phyloP scores from a whole-genome alignment of 176 grass and related monocot genomes.

The Oryza brachyantha region DNA sequence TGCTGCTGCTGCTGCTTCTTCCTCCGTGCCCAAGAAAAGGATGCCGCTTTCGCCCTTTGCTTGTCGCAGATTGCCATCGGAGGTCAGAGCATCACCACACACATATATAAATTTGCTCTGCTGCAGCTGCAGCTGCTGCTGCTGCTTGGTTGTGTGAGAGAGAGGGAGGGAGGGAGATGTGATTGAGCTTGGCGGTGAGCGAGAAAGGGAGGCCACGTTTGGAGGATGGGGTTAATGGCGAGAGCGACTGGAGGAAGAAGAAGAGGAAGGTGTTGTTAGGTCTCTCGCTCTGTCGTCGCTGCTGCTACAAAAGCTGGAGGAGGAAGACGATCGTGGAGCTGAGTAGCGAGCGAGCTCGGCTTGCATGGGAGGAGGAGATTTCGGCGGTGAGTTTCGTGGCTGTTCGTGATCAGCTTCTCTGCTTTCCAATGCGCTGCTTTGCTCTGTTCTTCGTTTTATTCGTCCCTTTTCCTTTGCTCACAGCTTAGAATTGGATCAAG shows the following conservation, averaged over 20 bases:
- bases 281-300: background rate
- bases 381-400: background rate
- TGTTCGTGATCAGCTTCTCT: background rate
- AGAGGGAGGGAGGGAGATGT: background rate
- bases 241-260: constrained; percentile 13
- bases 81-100: background rate
- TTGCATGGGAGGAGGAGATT: background rate
- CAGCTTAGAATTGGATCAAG: no score
- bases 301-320: background rate
- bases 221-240: constrained; percentile 31
- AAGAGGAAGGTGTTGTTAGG: background rate
- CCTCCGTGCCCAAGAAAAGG: constrained; percentile 71
- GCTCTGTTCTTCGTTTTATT: background rate
- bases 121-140: constrained; percentile 1
- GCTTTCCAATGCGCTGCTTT: background rate
- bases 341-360: background rate
- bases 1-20: constrained; percentile 22
- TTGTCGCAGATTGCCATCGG: background rate
- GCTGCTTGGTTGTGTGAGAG: background rate
- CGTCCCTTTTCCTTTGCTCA: background rate
- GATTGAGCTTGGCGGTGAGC: background rate
- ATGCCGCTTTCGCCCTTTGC: constrained; percentile 30
- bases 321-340: background rate
- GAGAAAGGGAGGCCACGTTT: constrained; percentile 2
- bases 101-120: constrained; percentile 37